Evolutionary conservation across 1,284 basidiomycete genomes (phyloP), one percentile per base, ranked within the genome.

Genomic region (Mycena sp.): DNA sequence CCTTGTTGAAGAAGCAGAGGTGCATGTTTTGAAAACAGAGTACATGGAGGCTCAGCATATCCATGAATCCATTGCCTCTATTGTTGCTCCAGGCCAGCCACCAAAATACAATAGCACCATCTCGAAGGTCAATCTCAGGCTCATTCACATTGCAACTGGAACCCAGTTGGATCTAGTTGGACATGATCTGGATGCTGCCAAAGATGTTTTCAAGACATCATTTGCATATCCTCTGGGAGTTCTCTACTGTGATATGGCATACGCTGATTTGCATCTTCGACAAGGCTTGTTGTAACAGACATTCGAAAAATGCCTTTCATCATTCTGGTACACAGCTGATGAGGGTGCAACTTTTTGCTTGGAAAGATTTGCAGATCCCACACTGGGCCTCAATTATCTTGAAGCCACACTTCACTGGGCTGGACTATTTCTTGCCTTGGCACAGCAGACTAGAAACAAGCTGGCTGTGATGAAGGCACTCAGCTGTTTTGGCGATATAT

Each of bases 401-500:
- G 17, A 30, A 10, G n/a, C 7, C 14, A 30, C 40, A 4, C 12
- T 12, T 2, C 7, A 25, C 3, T 54, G 52, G 52, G 38, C 52
- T 6, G 28, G 6, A 4, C 2, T 44, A 12, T 44, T 43, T 14
- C 38, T 54, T 7, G 40, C 1, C 7, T 44, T 16, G 4, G 4
- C 40, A 11, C 4, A 43, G 52, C 28, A 54, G 21, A 23, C 17
- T 17, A 29, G 19, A 28, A 44, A 54, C 41, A 29, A 17, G 12
- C 26, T 54, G 4, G 29, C 19, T 4, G 30, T 30, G 2, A 4
- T 5, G 5, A 29, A 54, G 17, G 54, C 54, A 10, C 25, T 62
- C 7, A 53, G 48, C 19, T 62, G 40, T 40, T 25, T 62, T 3
- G 54, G 40, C 9, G 48, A 56, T 45, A 17, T 62, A 30, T 62